Evolutionary conservation across 768 basidiomycete species (phyloP).

Genomic region (Lactarius indigo): DNA sequence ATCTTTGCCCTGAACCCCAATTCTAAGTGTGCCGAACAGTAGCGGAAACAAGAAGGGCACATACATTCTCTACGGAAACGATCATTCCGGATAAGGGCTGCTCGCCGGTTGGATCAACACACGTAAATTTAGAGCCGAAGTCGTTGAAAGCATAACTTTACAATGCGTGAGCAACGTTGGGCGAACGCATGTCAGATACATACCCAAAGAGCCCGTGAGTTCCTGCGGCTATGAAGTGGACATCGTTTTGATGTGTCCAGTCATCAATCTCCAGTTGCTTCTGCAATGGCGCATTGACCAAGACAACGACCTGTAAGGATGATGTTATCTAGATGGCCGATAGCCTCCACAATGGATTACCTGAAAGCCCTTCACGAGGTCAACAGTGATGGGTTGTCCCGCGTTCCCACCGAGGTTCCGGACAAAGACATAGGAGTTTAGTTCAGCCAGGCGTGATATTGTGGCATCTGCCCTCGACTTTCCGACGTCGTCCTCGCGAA

Average conservation of each 20-base stretch:
- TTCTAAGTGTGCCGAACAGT: constrained; percentile 6
- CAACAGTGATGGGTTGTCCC: constrained; percentile 75
- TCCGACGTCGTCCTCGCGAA: constrained; percentile 83
- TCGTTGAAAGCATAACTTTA: constrained; percentile 92
- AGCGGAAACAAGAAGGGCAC: constrained; percentile 11
- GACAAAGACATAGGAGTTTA: constrained; percentile 95
- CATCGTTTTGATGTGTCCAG: constrained; percentile 85
- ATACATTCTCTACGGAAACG: constrained; percentile 84
- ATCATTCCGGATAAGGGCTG: constrained; percentile 93
- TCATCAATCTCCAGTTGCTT: constrained; percentile 95
- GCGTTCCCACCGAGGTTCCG: constrained; percentile 74
- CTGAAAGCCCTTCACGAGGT: constrained; percentile 85
- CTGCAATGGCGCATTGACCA: constrained; percentile 70
- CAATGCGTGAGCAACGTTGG: constrained; percentile 5
- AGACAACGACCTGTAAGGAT: constrained; percentile 70
- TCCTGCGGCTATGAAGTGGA: constrained; percentile 89
- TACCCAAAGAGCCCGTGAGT: constrained; percentile 95
- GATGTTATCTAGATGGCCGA: constrained; percentile 8
- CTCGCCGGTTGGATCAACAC: constrained; percentile 98
- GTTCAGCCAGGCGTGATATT: constrained; percentile 83
- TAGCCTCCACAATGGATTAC: constrained; percentile 37
- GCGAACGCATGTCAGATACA: constrained; percentile 27
- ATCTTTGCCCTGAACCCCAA: constrained; percentile 61
- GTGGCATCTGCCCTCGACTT: constrained; percentile 84
- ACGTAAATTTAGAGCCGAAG: constrained; percentile 91